Base-by-base conservation (phyloP, 2,329 filamentous ascomycete species). In the Cladosporium sp. region DNA sequence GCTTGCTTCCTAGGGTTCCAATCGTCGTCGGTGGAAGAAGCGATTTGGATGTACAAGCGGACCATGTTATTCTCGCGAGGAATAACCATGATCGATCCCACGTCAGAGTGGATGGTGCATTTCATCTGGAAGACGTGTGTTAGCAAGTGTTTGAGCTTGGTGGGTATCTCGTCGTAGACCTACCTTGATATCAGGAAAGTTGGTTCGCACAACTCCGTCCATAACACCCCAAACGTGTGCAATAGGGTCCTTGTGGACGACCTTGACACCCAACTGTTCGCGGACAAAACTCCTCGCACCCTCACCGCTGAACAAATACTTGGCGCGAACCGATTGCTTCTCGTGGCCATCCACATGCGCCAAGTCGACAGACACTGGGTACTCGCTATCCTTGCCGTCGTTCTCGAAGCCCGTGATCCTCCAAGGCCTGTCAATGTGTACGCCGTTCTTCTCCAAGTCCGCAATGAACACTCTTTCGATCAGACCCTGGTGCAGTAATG, bases 281-380 rank as follows among this genome's bases (percentile, higher is more conserved):
- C 80, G 69, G 6, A 83, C 72, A 57, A 81, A 82, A 61, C 78
- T 82, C 55, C 75, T 73, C 19, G 80, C 79, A 39, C 80, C 80
- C 65, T 83, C 80, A 32, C 78, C 80, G 59, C 78, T 80, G 66
- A 83, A 83, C 11, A 83, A 67, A 53, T 83, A 83, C 67, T 82
- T 83, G 35, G 80, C 69, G 50, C 78, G 72, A 9, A 83, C 73
- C 1, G 73, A 90, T 69, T 94, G 86, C 32, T 75, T 76, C 7
- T 76, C 72, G 18, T 80, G 80, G 25, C 87, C 87, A 61, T 95
- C 86, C 12, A 90, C 76, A 59, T 91, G 86, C 62, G 85, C 81
- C 41, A 95, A 71, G 52, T 83, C 77, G 22, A 95, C 89, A 57
- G 87, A 78, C 1, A 95, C 86, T 1, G 90, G 91, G 63, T 93